Percentiles rank a stretch among this genome's conserved stretches.
Conservation (phyloP, 1,284 basidiomycete genomes). For the Boletellus sp. region DNA sequence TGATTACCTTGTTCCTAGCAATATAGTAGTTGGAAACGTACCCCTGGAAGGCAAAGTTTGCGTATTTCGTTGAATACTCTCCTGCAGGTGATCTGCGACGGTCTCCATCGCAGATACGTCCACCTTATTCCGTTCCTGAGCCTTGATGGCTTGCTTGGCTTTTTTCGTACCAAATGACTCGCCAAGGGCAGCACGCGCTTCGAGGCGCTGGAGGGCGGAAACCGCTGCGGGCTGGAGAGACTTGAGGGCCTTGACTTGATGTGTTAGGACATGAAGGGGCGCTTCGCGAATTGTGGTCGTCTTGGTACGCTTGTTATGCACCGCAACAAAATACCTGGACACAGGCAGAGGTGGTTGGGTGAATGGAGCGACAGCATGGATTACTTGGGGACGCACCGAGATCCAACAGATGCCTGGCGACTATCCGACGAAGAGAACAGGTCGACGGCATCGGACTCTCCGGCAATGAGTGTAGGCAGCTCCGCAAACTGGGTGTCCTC, state of each 20-base stretch:
- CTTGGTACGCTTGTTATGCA: conserved; percentile 71
- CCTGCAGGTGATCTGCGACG: conserved; percentile 75
- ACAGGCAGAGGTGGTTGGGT: background rate
- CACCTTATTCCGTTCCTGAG: conserved; percentile 83
- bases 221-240: conserved; percentile 54
- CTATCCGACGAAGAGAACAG: conserved; percentile 49
- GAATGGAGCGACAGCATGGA: conserved; percentile 9
- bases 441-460: conserved; percentile 67
- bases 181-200: conserved; percentile 76
- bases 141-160: conserved; percentile 79
- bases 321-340: conserved; percentile 60
- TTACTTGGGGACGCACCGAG: conserved; percentile 47
- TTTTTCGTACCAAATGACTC: conserved; percentile 93
- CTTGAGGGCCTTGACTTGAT: conserved; percentile 81
- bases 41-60: conserved; percentile 64
- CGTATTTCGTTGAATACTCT: conserved; percentile 73
- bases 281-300: conserved; percentile 66
- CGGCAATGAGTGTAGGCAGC: conserved; percentile 57
- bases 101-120: conserved; percentile 83
- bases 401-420: conserved; percentile 50
- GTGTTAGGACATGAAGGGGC: conserved; percentile 71
- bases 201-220: conserved; percentile 52
- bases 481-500: conserved; percentile 43
- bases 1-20: background rate
- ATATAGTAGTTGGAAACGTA: conserved; percentile 30